phyloP scores from a whole-genome alignment of 768 basidiomycete genomes.

The Coprinellus micaceus region DNA sequence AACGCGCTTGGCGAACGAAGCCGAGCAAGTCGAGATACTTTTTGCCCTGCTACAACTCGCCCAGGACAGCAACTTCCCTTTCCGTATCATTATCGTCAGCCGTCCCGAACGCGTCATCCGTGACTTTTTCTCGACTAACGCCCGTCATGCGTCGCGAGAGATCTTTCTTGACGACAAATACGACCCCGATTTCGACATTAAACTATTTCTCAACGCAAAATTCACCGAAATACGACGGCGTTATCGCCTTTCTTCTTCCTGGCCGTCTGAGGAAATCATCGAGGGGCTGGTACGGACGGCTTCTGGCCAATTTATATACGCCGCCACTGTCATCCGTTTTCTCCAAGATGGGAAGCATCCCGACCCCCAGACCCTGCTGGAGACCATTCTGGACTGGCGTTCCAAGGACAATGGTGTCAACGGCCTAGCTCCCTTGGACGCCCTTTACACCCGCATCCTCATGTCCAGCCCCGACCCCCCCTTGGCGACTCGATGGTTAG shows the following conservation, averaged over 20 bases:
- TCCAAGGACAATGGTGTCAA: background rate
- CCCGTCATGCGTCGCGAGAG: background rate
- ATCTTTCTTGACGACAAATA: slow-evolving; percentile 3
- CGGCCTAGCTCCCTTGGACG: background rate
- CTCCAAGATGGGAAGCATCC: slow-evolving; percentile 2
- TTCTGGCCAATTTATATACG: slow-evolving; percentile 17
- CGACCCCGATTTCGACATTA: background rate
- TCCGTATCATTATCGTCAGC: slow-evolving; percentile 5
- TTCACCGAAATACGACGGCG: background rate
- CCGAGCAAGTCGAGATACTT: background rate
- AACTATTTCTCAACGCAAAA: background rate
- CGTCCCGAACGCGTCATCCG: slow-evolving; percentile 4
- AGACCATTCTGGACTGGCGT: background rate
- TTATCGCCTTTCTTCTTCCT: background rate
- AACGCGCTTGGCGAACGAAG: background rate
- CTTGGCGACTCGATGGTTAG: background rate
- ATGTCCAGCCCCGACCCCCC: background rate
- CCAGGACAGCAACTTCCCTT: background rate
- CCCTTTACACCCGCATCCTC: background rate
- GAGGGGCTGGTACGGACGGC: background rate
- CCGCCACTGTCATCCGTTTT: slow-evolving; percentile 11
- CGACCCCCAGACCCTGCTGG: slow-evolving; percentile 10
- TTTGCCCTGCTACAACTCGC: background rate
- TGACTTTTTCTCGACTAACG: background rate
- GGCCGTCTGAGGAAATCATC: background rate